Base-by-base conservation (phyloP, 805 yeast genomes). In the Wickerhamiella alocasiicola region DNA sequence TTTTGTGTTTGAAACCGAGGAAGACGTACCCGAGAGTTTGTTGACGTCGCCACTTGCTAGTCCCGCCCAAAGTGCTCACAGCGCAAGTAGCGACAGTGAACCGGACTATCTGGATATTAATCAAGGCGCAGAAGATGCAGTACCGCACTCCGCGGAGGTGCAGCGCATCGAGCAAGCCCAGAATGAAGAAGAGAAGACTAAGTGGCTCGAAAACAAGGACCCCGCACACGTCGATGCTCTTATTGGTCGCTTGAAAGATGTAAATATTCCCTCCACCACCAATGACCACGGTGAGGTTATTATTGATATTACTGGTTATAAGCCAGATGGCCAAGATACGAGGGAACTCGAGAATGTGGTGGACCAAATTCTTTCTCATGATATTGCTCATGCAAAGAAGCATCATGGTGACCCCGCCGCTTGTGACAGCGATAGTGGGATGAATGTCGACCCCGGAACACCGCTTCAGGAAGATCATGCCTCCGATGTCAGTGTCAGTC, bases 291-390 rank as follows among this genome's bases (percentile, higher is more conserved):
- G 98, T 9, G 95, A 85, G 55, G 68, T 91, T 50, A 72, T 85
- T 31, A 63, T 91, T 33, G 98, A 91, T 61, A 83, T 88, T 78
- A 93, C 85, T 51, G 98, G 98, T 13, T 91, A 91, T 62, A 88
- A 87, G 60, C 80, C 94, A 25, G 84, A 78, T 51, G 54, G 55
- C 26, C 48, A 48, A 31, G 48, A 52, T 41, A 80, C 77, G 39
- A 75, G 77, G 49, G 83, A 79, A 56, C 73, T 81, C 30, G 95
- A 85, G 55, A 76, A 76, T 38, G 63, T 81, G 27, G 72, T 91
- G 44, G 76, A 75, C 50, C 76, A 78, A 49, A 65, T 87, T 31
- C 65, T 88, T 38, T 65, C 73, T 25, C 91, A 83, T 48, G 96
- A 88, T 56, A 67, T 87, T 59, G 54, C 55, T 15, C 49, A 52